Evolutionary conservation across 352 stramenopile genomes (phyloP), one percentile per base, ranked within the genome.

Genomic region (Lagenidium giganteum): DNA sequence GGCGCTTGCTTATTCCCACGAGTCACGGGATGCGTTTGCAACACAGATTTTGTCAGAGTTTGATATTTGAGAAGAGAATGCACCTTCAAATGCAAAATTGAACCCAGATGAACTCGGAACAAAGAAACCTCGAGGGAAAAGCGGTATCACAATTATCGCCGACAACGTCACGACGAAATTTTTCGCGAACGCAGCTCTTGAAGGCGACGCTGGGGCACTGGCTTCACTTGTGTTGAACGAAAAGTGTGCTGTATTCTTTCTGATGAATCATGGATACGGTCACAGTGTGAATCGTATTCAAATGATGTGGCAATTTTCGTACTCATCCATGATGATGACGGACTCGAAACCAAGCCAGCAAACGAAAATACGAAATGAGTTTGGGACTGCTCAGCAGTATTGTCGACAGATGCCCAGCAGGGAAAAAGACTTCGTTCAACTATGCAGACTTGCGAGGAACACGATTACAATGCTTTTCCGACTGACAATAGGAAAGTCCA

Each of bases 151-250:
- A 5, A 16, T 41, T 14, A 21, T 57, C 2, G 36, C 25, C 16
- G 49, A 57, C 29, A 57, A 36, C 17, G 52, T 57, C 14, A 22
- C 52, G 17, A 7, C 22, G 0, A 57, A 57, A 25, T 35, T 57
- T 24, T 46, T 31, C 4, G 28, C 18, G 5, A 34, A 42, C 14
- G 28, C 21, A 4, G 29, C 27, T 7, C 33, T 57, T 3, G 42
- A 57, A 16, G 39, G 49, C 22, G 42, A 57, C 21, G 23, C 47
- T 16, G 49, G 28, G 18, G 34, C 49, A 7, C 42, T 57, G 4
- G 28, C 42, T 5, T 51, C 35, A 17, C 8, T 57, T 16, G n/a
- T 57, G 20, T 33, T 32, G 6, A 36, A 31, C n/a, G 34, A 22
- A 5, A 16, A 39, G 12, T 47, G 49, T 14, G 33, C 38, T 23